Percentiles rank a stretch among this genome's conserved stretches.
phyloP scores from a whole-genome alignment of 192 early-diverging fungal species.

The Coemansia pectinata region DNA sequence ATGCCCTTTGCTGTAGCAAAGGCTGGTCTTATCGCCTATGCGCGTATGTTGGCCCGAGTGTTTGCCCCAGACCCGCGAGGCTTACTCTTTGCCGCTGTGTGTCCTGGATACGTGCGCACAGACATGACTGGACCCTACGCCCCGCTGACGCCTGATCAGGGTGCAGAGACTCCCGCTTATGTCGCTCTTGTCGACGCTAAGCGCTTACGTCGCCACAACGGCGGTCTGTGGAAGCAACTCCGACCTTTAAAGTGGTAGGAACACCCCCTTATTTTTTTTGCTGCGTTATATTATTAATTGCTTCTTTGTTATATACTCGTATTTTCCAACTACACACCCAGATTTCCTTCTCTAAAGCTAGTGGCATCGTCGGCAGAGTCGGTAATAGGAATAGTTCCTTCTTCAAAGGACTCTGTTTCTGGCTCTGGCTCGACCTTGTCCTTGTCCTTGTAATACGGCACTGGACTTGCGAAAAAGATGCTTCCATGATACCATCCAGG shows the following conservation, averaged over 20 bases:
- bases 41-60: conserved; percentile 41
- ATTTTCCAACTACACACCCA: conserved; percentile 11
- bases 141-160: conserved; percentile 44
- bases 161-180: conserved; percentile 51
- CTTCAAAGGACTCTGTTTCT: not conserved
- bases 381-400: not conserved
- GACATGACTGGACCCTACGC: conserved; percentile 50
- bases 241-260: conserved; percentile 45
- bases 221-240: conserved; percentile 46
- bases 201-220: conserved; percentile 40
- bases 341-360: conserved; percentile 19
- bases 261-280: not conserved
- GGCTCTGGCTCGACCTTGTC: not conserved
- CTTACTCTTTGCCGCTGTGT: conserved; percentile 50
- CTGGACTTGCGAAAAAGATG: conserved; percentile 20
- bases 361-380: conserved; percentile 2
- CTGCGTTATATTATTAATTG: not conserved
- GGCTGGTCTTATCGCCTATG: conserved; percentile 49
- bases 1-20: conserved; percentile 56
- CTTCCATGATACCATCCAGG: conserved; percentile 29
- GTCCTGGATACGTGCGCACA: conserved; percentile 47
- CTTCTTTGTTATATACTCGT: not conserved
- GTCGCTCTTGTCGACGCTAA: conserved; percentile 40
- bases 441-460: conserved; percentile 27
- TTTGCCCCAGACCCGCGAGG: conserved; percentile 15